These are phyloP conservation scores for Boletus reticuloceps DNA, from an alignment of 768 basidiomycete genomes.

Conservation along the genomic window DNA sequence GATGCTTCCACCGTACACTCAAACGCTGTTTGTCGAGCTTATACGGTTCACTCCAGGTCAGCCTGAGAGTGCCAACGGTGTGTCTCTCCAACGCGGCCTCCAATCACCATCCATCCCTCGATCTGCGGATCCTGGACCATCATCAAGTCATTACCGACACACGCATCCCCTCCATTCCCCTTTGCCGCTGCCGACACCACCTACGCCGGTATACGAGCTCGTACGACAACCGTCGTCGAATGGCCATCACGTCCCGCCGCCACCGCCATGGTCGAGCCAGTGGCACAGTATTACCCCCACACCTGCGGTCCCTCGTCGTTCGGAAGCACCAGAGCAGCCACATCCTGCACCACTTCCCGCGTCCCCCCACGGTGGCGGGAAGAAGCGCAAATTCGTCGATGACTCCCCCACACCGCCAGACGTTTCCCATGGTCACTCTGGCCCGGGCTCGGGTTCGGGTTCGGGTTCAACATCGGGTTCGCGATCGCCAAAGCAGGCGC, in stretches of 20 bases:
- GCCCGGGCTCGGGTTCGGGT: neutral
- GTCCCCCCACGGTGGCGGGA: slow-evolving; percentile 32
- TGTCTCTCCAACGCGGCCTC: slow-evolving; percentile 13
- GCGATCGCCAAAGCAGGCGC: slow-evolving; percentile 33
- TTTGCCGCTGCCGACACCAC: slow-evolving; percentile 31
- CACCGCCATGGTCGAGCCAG: slow-evolving; percentile 34
- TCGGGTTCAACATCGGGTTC: slow-evolving; percentile 17
- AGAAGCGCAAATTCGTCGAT: slow-evolving; percentile 35
- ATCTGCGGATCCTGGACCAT: slow-evolving; percentile 28
- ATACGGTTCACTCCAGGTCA: slow-evolving; percentile 42
- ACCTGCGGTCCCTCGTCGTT: slow-evolving; percentile 15
- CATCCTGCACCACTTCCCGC: slow-evolving; percentile 11
- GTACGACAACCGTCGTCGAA: slow-evolving; percentile 29
- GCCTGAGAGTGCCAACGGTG: slow-evolving; percentile 24
- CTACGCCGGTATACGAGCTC: slow-evolving; percentile 35
- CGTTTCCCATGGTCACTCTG: slow-evolving; percentile 1
- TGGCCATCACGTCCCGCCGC: slow-evolving; percentile 34
- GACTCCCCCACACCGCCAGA: slow-evolving; percentile 31
- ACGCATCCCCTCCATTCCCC: slow-evolving; percentile 30
- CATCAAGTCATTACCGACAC: slow-evolving; percentile 28
- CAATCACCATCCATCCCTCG: slow-evolving; percentile 19
- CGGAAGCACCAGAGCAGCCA: slow-evolving; percentile 26
- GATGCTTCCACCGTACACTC: slow-evolving; percentile 58
- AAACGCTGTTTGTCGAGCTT: slow-evolving; percentile 74
- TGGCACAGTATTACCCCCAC: slow-evolving; percentile 24